These are phyloP conservation scores for Leucosporidium creatinivorum DNA, from an alignment of 768 basidiomycete genomes.

Conservation along the genomic window DNA sequence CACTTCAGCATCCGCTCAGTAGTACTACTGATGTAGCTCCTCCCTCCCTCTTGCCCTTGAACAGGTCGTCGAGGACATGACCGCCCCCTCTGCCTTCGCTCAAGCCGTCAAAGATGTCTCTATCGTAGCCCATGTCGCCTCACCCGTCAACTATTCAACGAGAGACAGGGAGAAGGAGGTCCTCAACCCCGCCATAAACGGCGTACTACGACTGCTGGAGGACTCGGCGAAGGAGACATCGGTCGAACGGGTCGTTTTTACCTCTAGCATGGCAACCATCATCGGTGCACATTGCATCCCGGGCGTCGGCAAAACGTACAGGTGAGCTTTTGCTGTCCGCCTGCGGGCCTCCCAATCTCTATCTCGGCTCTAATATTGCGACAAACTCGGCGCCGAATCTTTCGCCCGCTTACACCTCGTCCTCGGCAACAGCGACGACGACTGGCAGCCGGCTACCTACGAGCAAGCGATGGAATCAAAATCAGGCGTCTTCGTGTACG, in stretches of 20 bases:
- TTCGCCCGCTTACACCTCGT: too few relatives aligned
- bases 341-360: too few relatives aligned
- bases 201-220: constrained; percentile 45
- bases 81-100: too few relatives aligned
- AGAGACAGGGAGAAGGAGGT: constrained; percentile 22
- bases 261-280: constrained; percentile 51
- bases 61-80: too few relatives aligned
- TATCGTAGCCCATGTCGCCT: too few relatives aligned
- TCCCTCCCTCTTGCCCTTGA: too few relatives aligned
- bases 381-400: too few relatives aligned
- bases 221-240: constrained; percentile 42
- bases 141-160: constrained; percentile 1
- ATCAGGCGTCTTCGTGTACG: constrained; percentile 46
- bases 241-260: constrained; percentile 63
- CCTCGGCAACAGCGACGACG: constrained; percentile 35
- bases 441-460: constrained; percentile 58
- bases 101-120: too few relatives aligned
- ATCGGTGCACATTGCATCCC: constrained; percentile 2
- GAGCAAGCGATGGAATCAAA: constrained; percentile 41
- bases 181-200: constrained; percentile 10
- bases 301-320: constrained; percentile 30
- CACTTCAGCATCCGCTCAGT: too few relatives aligned
- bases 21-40: too few relatives aligned
- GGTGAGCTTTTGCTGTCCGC: constrained; percentile 6
- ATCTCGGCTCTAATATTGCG: too few relatives aligned